Evolutionary conservation across 352 stramenopile species (phyloP), one percentile per base, ranked within the genome.

Genomic region (Nothophytophthora sp.): DNA sequence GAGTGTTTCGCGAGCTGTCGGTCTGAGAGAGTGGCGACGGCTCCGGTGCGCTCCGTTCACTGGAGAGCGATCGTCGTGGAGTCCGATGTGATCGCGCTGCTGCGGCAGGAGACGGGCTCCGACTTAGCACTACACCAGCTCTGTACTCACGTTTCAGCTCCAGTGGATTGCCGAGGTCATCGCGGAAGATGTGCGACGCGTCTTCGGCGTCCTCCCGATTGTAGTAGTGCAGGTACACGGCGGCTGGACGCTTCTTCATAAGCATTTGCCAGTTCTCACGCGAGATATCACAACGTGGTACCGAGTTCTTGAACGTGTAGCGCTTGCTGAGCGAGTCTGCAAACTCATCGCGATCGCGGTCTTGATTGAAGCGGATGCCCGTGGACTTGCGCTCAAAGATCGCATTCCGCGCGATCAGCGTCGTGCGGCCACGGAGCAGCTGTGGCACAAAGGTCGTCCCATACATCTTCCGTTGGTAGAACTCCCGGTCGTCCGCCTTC

Each of bases 261-360:
- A 79, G 59, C 42, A 72, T 64, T 41, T 80, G 70, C 76, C 76
- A 87, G n/a, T 79, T 81, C 22, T 83, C 71, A 20, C 66, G 70
- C 43, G 64, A 52, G 12, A 87, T 85, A 29, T 83, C 73, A 34
- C 66, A 76, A 1, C 71, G 67, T 18, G 73, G 76, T 10, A 81
- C 56, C 13, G 67, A 70, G 16, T 69, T 73, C 38, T 82, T 77
- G 30, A 79, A 61, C 12, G 60, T 72, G 50, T 76, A 85, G 20
- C 76, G 73, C 33, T 81, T 58, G 54, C 63, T 76, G 18, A 87
- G 49, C 13, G 40, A 49, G 22, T 54, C 55, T 24, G 56, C 58
- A 36, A 85, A 87, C 19, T 82, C 71, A 9, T 83, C 73, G 23
- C 70, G 56, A 41, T 87, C 76, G 11, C 71, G 73, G 33, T 85